A percentile compares a stretch with the other conserved stretches of the same genome.
These are phyloP conservation scores for Plantago lanceolata DNA, from an alignment of 305 asterid genomes.

Conservation along the genomic window DNA sequence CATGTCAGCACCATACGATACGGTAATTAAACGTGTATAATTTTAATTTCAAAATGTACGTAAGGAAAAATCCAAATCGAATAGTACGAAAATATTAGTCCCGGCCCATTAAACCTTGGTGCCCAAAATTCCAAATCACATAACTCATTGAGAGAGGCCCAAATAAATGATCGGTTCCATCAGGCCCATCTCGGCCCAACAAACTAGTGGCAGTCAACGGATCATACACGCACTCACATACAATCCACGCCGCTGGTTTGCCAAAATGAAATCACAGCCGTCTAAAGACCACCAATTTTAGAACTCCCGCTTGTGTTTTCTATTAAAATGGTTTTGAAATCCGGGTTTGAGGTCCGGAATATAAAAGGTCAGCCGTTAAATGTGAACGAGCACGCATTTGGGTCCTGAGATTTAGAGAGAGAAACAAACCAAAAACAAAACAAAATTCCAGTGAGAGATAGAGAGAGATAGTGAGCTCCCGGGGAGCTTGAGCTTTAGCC, in stretches of 20 bases:
- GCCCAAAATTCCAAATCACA: no score
- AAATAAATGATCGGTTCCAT: no score
- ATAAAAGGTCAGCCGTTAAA: conserved; percentile 28
- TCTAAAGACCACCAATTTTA: conserved; percentile 21
- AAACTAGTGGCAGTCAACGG: not conserved
- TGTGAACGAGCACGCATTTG: conserved; percentile 14
- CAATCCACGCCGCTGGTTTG: no score
- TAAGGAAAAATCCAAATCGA: no score
- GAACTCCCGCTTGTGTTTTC: conserved; percentile 54
- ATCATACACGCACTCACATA: no score
- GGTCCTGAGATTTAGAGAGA: conserved; percentile 16
- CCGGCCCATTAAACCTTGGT: no score
- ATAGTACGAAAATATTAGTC: no score
- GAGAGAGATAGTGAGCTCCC: conserved; percentile 26
- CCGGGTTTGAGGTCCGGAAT: conserved; percentile 71
- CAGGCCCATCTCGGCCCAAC: not conserved
- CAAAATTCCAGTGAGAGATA: not conserved
- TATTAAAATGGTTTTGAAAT: conserved; percentile 52
- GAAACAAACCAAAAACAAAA: conserved; percentile 1
- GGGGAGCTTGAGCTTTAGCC: conserved; percentile 10
- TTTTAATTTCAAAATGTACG: no score
- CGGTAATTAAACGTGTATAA: no score
- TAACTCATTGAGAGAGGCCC: not conserved
- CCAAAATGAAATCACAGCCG: conserved; percentile 28
- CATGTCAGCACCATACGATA: no score